Percentiles rank a stretch among this genome's conserved stretches.
These are phyloP conservation scores for Fusarium sp. DNA, from an alignment of 2,329 filamentous ascomycete species.

Conservation along the genomic window DNA sequence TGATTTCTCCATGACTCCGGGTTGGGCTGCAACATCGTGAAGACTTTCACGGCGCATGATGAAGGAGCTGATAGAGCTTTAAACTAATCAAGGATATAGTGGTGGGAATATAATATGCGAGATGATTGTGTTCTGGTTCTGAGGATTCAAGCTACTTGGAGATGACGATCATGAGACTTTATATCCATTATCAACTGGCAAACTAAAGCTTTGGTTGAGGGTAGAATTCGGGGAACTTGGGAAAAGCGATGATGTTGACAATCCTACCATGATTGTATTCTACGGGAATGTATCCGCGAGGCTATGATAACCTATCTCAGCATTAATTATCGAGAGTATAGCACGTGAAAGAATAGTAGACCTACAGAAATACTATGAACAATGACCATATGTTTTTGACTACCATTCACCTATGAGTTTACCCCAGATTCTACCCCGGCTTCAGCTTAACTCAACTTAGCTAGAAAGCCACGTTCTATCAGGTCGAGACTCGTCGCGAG, in stretches of 20 bases:
- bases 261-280: constrained; percentile 11
- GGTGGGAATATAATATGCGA: neutral
- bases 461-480: neutral
- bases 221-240: neutral
- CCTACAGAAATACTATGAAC: neutral
- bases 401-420: neutral
- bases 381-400: neutral
- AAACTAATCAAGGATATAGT: neutral
- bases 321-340: neutral
- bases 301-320: neutral
- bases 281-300: constrained; percentile 33
- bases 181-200: neutral
- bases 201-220: neutral
- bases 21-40: constrained; percentile 11
- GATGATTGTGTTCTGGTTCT: neutral
- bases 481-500: neutral
- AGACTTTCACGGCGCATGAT: constrained; percentile 20
- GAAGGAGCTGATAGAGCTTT: neutral
- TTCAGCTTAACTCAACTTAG: neutral
- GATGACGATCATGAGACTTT: constrained; percentile 1
- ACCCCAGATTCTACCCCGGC: constrained; percentile 11
- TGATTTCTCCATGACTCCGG: constrained; percentile 16
- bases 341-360: neutral
- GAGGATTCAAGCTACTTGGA: neutral
- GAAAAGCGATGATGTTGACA: neutral